Base-by-base conservation (phyloP, 2,329 filamentous ascomycete species). In the Sphaerulina vaccinii region DNA sequence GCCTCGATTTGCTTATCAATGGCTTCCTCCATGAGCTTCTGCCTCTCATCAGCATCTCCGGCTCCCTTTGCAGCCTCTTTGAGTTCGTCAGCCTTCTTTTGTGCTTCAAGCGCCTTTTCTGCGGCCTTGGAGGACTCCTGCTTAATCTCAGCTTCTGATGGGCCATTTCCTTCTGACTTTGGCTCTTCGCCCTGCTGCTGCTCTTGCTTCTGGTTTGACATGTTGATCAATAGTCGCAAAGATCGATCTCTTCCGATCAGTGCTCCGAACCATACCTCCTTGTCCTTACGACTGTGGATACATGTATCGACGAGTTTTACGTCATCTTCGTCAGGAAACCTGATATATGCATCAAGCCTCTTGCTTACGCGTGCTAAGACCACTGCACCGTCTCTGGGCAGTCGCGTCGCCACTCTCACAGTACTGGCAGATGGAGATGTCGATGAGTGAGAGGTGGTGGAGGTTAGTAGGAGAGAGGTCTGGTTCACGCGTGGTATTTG, bases 1-100 rank as follows among this genome's bases (percentile, higher is more conserved):
- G 66, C 62, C 24, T 61, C 61, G 27, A 66, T 55, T 27, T 64
- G 51, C 40, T 63, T 60, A 37, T 65, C 52, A 6, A 68, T 49
- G 13, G 64, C 62, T 47, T 66, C 39, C 19, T 67, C 62, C 21
- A 68, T 51, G n/a, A 68, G 51, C 43, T 66, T 62, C 36, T 68
- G 65, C 15, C 66, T 49, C 38, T 67, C 65, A 10, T 67, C 60
- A 0, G 66, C 62, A 42, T 68, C 66, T 15, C 55, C 64, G 16
- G 63, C 62, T 10, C 56, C 63, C 23, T 59, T 52, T 15, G 65
- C 65, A 9, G 65, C 65, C 37, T 65, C 44, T 10, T 53, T 61
- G 13, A 65, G 60, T 22, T 66, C 55, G 13, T 60, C 50, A 4
- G 66, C 63, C 44, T 66, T 56, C 27, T 63, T 57, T 38, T 64